phyloP scores from a whole-genome alignment of 139 green algal genomes.

The Pleodorina starrii region DNA sequence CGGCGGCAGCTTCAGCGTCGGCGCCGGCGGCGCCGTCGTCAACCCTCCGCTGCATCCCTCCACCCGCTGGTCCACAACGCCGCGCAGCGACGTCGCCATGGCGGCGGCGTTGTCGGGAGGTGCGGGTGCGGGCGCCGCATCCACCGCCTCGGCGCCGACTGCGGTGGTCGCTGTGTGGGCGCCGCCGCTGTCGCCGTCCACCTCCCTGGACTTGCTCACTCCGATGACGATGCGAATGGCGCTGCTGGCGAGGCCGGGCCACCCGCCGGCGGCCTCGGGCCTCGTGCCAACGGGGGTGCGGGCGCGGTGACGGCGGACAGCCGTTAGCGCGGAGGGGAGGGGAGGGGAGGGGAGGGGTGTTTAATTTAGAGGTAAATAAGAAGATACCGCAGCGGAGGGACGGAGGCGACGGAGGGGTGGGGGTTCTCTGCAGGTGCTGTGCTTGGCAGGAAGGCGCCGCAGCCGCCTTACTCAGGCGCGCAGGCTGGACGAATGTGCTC shows the following conservation, averaged over 20 bases:
- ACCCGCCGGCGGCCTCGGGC: background rate
- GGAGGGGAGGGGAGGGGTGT: background rate
- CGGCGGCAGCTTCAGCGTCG: background rate
- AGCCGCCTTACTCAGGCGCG: too few relatives aligned
- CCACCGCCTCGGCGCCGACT: background rate
- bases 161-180: background rate
- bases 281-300: background rate
- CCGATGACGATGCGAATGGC: background rate
- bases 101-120: background rate
- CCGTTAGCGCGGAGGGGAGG: too few relatives aligned
- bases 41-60: background rate
- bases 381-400: too few relatives aligned
- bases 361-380: too few relatives aligned
- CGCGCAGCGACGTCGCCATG: background rate
- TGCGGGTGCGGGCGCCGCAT: background rate
- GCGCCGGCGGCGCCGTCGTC: background rate
- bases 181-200: background rate
- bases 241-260: conserved; percentile 1
- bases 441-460: too few relatives aligned
- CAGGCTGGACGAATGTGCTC: too few relatives aligned
- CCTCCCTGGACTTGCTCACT: background rate
- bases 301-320: conserved; percentile 11
- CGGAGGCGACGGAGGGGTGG: too few relatives aligned
- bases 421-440: too few relatives aligned
- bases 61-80: background rate